phyloP scores from a whole-genome alignment of 305 asterid species.

The Plantago lanceolata region DNA sequence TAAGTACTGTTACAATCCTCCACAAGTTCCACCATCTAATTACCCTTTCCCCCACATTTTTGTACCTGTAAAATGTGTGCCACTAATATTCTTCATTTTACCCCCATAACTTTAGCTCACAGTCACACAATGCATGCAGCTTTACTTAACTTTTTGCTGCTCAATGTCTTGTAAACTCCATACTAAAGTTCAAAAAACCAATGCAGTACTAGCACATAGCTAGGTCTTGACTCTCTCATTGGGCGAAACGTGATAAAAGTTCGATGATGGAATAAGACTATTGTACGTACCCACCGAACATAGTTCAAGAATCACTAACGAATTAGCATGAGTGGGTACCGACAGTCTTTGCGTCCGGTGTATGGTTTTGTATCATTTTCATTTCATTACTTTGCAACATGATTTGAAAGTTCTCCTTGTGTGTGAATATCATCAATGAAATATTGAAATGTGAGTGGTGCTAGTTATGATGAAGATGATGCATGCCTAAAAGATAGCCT shows the following conservation, averaged over 20 bases:
- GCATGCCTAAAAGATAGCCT: conserved; percentile 16
- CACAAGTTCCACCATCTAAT: conserved; percentile 8
- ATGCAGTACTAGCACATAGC: neutral
- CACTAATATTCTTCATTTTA: conserved; percentile 23
- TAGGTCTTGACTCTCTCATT: no score
- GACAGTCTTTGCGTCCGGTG: neutral
- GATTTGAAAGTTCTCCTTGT: conserved; percentile 8
- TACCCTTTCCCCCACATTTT: conserved; percentile 14
- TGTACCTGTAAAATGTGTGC: conserved; percentile 20
- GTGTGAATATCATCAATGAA: neutral
- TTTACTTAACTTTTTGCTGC: neutral
- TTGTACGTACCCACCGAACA: no score
- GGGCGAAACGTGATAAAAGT: no score
- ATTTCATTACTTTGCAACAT: no score
- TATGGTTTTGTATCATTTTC: neutral
- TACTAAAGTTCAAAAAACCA: neutral
- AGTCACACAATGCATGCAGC: conserved; percentile 11
- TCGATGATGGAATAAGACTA: neutral
- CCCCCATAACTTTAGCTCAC: conserved; percentile 19
- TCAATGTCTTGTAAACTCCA: neutral
- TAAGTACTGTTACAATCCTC: conserved; percentile 21
- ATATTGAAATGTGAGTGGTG: conserved; percentile 18
- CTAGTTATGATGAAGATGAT: conserved; percentile 20
- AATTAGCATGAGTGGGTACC: no score
- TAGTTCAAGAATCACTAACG: no score